Base-by-base conservation (phyloP, 2,329 filamentous ascomycete species). In the Cladosporium sp. region DNA sequence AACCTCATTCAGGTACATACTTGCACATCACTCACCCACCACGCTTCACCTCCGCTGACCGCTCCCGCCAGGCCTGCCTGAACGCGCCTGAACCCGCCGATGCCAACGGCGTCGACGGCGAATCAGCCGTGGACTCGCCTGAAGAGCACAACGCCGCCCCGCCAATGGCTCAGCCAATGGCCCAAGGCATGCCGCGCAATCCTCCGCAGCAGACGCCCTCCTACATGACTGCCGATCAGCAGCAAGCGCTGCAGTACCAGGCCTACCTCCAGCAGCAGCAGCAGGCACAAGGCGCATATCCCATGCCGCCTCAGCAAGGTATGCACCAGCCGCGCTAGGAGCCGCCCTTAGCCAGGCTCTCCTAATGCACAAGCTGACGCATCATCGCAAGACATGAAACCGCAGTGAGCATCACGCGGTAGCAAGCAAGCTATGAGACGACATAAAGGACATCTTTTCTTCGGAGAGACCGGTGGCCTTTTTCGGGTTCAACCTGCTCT, bases 11-110 rank as follows among this genome's bases (percentile, higher is more conserved):
- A 98, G 84, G 93, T 96, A 54, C 46, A 57, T 35, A 40, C 44
- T 48, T 49, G 37, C 46, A 43, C 44, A 46, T 55, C 46, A 28
- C 22, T 28, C 52, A 35, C 49, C 59, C 40, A 9, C 9, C 3
- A 40, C 14, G 32, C 14, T 13, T 10, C 35, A 7, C 28, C 19
- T 38, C 31, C 22, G 34, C 67, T 59, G 48, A 62, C 22, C 43
- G 46, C 55, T 19, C 52, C n/a, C 13, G 16, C 32, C 63, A 97
- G 92, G 91, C 93, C 48, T 98, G 93, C 69, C 75, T 98, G 56
- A 98, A 98, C 71, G 93, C 93, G 16, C 93, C 93, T 40, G 93
- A 98, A 71, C 91, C 92, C 46, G 79, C 85, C 19, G 87, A 87
- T 66, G 84, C 95, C 28, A 78, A 78, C 56, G 75, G 75, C 58